These are phyloP conservation scores for Alectoria sarmentosa DNA, from an alignment of 495 filamentous ascomycete species.

Conservation along the genomic window DNA sequence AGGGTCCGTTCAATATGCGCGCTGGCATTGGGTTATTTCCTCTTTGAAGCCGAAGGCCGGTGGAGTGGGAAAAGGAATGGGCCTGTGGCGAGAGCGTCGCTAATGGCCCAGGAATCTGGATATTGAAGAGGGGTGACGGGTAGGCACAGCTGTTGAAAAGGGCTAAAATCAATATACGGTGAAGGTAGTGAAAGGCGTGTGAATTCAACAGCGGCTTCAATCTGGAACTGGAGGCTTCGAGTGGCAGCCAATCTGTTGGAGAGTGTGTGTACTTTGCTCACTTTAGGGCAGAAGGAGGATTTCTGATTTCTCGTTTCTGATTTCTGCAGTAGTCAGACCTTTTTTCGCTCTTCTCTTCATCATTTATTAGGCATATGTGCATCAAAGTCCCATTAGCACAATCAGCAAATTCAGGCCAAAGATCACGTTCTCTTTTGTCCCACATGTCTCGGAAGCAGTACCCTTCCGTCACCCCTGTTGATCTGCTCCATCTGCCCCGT, in stretches of 20 bases:
- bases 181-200: background rate
- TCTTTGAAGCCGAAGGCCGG: background rate
- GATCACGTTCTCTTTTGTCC: constrained; percentile 25
- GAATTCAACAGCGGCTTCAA: background rate
- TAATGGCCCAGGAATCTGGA: background rate
- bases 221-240: background rate
- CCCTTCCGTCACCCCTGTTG: constrained; percentile 23
- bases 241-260: background rate
- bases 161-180: background rate
- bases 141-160: background rate
- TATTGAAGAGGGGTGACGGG: background rate
- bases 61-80: background rate
- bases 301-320: no score
- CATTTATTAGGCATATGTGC: constrained; percentile 27
- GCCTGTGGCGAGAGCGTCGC: background rate
- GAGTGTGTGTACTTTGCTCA: background rate
- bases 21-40: background rate
- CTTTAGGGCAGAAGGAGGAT: background rate
- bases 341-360: no score
- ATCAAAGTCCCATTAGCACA: constrained; percentile 22
- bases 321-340: constrained; percentile 3
- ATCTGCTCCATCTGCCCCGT: no score
- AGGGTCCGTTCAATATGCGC: background rate
- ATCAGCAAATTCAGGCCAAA: background rate
- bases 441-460: constrained; percentile 19